Evolutionary conservation across 2,329 filamentous ascomycete species (phyloP).

Genomic region (Calonectria pteridis): DNA sequence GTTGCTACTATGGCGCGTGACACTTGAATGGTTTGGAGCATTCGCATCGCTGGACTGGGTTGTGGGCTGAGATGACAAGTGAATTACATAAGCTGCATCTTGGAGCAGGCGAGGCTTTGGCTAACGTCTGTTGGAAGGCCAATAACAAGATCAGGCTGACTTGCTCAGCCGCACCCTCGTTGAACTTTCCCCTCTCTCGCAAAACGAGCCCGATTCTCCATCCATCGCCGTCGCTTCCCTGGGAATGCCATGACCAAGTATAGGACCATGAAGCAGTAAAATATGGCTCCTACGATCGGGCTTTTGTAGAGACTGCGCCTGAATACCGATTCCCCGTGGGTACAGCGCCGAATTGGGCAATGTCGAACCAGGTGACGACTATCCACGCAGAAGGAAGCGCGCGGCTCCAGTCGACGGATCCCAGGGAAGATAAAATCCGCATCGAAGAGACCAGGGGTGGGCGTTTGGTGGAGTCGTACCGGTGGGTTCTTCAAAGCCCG

Average conservation of each 20-base stretch:
- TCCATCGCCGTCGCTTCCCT: neutral
- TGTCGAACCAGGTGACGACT: neutral
- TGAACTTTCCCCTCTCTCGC: too few species aligned
- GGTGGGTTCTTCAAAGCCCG: constrained; percentile 50
- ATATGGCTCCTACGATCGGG: too few species aligned
- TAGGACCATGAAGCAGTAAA: neutral
- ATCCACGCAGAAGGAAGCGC: neutral
- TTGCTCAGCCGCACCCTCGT: too few species aligned
- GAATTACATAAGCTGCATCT: too few species aligned
- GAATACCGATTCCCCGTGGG: neutral
- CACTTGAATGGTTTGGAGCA: too few species aligned
- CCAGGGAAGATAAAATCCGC: constrained; percentile 49
- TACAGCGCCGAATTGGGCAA: neutral
- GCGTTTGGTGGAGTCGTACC: constrained; percentile 47
- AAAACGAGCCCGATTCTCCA: too few species aligned
- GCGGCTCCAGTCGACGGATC: constrained; percentile 41
- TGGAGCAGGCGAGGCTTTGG: too few species aligned
- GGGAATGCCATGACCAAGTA: neutral
- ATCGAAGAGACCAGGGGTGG: constrained; percentile 52
- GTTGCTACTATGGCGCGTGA: too few species aligned
- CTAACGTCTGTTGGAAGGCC: too few species aligned
- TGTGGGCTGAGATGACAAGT: too few species aligned
- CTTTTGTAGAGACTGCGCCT: neutral
- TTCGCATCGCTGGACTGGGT: too few species aligned
- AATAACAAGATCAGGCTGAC: too few species aligned